These are phyloP conservation scores for Exserohilum turcica DNA, from an alignment of 2,329 filamentous ascomycete genomes.

Conservation along the genomic window DNA sequence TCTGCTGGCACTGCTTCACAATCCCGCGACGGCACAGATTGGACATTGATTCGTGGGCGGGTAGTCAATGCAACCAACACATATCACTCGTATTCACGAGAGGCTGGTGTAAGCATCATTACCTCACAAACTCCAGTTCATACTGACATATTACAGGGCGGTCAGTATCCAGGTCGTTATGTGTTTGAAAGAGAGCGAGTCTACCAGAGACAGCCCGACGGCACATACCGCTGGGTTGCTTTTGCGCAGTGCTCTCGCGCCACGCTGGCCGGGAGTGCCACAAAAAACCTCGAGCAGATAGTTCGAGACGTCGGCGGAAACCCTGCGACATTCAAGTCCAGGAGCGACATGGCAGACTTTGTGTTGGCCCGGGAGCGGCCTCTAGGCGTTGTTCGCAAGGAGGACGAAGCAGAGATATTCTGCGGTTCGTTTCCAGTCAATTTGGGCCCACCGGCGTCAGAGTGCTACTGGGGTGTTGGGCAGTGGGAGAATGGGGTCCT, in stretches of 20 bases:
- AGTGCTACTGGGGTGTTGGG: not conserved
- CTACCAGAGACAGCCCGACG: not conserved
- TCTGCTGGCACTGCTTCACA: not conserved
- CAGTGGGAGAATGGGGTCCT: not conserved
- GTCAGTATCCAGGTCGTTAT: not conserved
- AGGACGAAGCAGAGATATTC: not conserved
- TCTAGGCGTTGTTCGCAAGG: not conserved
- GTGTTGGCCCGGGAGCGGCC: not conserved
- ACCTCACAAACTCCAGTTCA: not conserved
- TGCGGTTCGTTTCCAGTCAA: not conserved
- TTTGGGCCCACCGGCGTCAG: not conserved
- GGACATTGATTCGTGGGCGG: not conserved
- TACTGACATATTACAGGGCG: not conserved
- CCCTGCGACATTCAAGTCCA: not conserved
- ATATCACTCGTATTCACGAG: not conserved
- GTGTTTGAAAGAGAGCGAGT: not conserved
- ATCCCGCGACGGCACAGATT: not conserved
- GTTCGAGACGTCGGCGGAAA: slow-evolving; percentile 2
- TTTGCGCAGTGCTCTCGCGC: not conserved
- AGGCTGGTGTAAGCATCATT: not conserved
- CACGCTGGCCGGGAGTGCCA: not conserved
- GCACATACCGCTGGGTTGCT: not conserved
- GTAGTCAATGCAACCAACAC: slow-evolving; percentile 1
- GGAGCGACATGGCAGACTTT: not conserved
- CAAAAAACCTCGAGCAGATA: not conserved